Base-by-base conservation (phyloP, 2,329 filamentous ascomycete genomes). In the Mycocentrospora acerina region DNA sequence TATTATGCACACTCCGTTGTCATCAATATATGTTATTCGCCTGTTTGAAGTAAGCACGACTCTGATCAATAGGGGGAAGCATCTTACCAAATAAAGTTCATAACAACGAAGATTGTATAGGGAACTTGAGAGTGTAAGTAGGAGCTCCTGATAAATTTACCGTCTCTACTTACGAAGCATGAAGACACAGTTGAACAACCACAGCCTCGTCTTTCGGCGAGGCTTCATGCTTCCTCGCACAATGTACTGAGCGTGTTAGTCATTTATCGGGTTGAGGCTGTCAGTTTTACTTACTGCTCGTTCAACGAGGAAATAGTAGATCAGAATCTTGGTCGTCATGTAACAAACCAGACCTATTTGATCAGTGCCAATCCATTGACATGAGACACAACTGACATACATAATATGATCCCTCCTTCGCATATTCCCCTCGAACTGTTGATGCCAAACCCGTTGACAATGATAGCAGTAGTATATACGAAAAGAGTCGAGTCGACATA, bases 241-340 rank as follows among this genome's bases (percentile, higher is more conserved):
- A 32, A 83, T 80, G 48, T 80, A 77, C 75, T 80, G 29, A 31
- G 16, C 17, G 24, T 29, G 4, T 30, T 22, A 11, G 14, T 13
- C 3, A 42, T 15, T 4, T 7, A 4, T 18, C 10, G 7, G 3
- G 14, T 6, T 17, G 7, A 12, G 22, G 19, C 9, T 15, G 7
- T 10, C 9, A 24, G 19, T 16, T 24, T 29, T 13, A 14, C 73
- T 57, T 63, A 80, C 79, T 29, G 77, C 80, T 62, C 81, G 81
- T 57, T 85, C 82, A 1, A 82, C 80, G 2, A 85, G 67, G 55
- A 84, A 85, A 17, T 80, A 70, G 53, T 84, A 85, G n/a, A 83
- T 79, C 15, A 83, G 63, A 67, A 83, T 76, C 67, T 85, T 85
- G 3, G 80, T 82, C 2, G 78, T 79, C 35, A 84, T 71, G 53